Percentiles rank a stretch among this genome's conserved stretches.
Evolutionary conservation across 345 rosid genomes (phyloP).

Genomic region (Odontarrhena argentea): DNA sequence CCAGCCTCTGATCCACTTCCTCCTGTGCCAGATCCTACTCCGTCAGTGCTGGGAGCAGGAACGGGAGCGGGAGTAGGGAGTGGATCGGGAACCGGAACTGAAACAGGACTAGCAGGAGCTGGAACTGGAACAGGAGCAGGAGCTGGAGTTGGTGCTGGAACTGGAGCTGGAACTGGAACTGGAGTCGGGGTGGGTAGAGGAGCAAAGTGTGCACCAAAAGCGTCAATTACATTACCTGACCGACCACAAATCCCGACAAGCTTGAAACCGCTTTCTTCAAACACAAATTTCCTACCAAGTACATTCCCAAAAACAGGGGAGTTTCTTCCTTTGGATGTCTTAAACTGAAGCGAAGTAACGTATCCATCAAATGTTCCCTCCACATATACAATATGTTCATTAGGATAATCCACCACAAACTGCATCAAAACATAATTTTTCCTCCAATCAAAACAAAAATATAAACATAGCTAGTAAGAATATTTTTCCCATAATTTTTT

Average conservation of each 20-base stretch:
- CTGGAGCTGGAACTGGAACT: neutral
- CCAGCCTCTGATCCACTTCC: no score
- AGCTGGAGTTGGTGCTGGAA: neutral
- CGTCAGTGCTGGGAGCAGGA: no score
- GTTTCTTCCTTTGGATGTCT: slow-evolving; percentile 37
- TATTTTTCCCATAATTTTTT: no score
- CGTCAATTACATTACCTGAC: slow-evolving; percentile 20
- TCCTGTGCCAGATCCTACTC: no score
- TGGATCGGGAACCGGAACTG: neutral
- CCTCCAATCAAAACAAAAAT: no score
- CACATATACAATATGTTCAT: slow-evolving; percentile 34
- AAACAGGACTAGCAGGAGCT: neutral
- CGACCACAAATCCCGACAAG: slow-evolving; percentile 39
- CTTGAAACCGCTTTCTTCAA: slow-evolving; percentile 25
- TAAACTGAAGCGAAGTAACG: slow-evolving; percentile 28
- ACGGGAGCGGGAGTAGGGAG: no score
- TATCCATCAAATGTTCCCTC: slow-evolving; percentile 34
- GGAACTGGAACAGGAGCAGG: neutral
- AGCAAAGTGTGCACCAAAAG: slow-evolving; percentile 31
- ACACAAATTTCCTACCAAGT: slow-evolving; percentile 34
- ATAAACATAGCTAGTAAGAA: no score
- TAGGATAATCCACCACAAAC: slow-evolving; percentile 38
- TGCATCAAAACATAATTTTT: neutral
- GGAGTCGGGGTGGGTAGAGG: slow-evolving; percentile 8
- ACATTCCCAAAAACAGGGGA: slow-evolving; percentile 33